Evolutionary conservation across 352 stramenopile species (phyloP), one percentile per base, ranked within the genome.

Genomic region (Phytophthora chlamydospora): DNA sequence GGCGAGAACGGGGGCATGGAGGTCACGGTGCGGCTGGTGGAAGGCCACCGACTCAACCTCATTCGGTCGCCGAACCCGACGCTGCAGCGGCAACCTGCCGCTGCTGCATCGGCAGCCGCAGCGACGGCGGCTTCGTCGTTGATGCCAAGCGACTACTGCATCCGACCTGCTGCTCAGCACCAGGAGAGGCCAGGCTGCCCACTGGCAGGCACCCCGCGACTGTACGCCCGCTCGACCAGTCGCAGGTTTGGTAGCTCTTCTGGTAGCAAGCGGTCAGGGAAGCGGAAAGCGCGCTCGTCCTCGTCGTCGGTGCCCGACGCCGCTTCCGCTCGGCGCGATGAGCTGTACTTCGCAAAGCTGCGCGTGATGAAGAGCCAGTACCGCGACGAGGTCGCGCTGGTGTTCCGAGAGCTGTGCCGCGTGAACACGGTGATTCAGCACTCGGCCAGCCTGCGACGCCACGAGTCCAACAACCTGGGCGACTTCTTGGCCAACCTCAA

Each of bases 401-500:
- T 94, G 34, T 91, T 86, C 52, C 81, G 81, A 9, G 85, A 94
- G 53, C 72, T 94, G 27, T 91, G 83, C 39, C 83, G 83, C 42
- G 81, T 94, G 41, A 91, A 91, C 51, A 83, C 76, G 35, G 81
- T 92, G 52, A 94, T 92, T 55, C 80, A 89, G 55, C 75, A 89
- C 66, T 92, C 83, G 40, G 76, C 80, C n/a, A 88, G 63, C 66
- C 56, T 92, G 41, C 83, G 81, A 43, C 72, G 79, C 46, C 78
- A 91, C 49, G 85, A 94, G 59, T 92, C 85, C 34, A 91, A 88
- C 71, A 90, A 91, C 58, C 66, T 94, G 27, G 76, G 80, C 32
- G 83, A 92, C 49, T 94, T 94, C 53, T 68, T 94, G 32, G 72
- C 78, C 49, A 94, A 92, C 72, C 79, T 94, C 59, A 94, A 92